Evolutionary conservation across 768 basidiomycete genomes (phyloP), one percentile per base, ranked within the genome.

Genomic region (Coprinopsis sp.): DNA sequence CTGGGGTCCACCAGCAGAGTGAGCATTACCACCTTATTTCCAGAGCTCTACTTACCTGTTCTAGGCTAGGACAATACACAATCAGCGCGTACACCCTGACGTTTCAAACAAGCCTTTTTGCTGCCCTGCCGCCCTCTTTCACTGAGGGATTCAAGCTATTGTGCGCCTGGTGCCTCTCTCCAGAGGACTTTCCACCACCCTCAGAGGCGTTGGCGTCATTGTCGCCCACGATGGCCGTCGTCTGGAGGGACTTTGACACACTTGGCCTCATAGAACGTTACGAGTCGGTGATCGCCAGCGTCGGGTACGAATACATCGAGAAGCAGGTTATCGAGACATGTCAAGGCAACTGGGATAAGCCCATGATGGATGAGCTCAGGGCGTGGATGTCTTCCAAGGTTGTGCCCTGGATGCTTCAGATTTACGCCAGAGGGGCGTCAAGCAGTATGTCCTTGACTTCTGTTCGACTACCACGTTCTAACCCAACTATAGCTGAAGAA

Each of bases 281-380:
- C 58, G 91, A 94, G 57, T 78, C 81, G 6, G 77, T 92, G 47
- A 79, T 97, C 23, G 81, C 87, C 16, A 82, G 81, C 40, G 84
- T 93, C 3, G 88, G 90, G 23, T 91, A 92, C 53, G 86, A 88
- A 57, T 79, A 82, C 54, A 93, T 99, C 51, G 90, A 93, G 58
- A 61, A 68, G 4, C 75, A 88, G 48, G 84, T 96, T 0, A 45
- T 76, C 47, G 71, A 72, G 49, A 79, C 76, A 2, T 91, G 87
- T 58, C 65, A 77, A 8, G 80, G 74, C 2, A 76, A 78, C 54
- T 95, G 89, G 88, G 75, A 74, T 27, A 75, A 70, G 40, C 77
- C 79, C 6, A 73, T 85, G 71, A 58, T 94, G 47, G 70, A 71
- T 3, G 69, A 62, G 2, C 64, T 92, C 50, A 70, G 84, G 39